Evolutionary conservation across 2,329 filamentous ascomycete species (phyloP).

Genomic region (Cordyceps javanica): DNA sequence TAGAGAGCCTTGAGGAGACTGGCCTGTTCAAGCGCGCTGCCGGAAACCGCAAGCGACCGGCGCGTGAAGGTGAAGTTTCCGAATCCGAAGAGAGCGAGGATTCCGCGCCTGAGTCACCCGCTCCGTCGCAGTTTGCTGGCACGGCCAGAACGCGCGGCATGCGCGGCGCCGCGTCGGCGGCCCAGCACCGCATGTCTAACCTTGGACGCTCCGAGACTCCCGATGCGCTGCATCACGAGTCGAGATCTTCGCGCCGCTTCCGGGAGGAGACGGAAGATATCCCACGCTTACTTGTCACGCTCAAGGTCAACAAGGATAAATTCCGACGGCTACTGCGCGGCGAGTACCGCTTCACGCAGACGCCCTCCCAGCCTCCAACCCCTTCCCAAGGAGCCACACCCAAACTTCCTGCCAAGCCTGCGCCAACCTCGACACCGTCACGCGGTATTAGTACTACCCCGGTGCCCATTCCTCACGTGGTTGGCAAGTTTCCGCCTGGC

Average conservation of each 20-base stretch:
- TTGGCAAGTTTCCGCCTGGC: constrained; percentile 36
- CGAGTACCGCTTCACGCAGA: constrained; percentile 34
- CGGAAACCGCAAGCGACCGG: constrained; percentile 50
- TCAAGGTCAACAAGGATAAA: constrained; percentile 68
- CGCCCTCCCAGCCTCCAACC: constrained; percentile 30
- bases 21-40: constrained; percentile 76
- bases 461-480: constrained; percentile 22
- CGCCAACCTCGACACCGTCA: constrained; percentile 31
- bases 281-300: constrained; percentile 62
- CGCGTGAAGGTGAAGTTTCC: constrained; percentile 64
- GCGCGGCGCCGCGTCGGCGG: constrained; percentile 79
- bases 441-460: constrained; percentile 27
- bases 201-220: constrained; percentile 83
- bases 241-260: constrained; percentile 57
- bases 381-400: constrained; percentile 27
- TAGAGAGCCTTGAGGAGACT: constrained; percentile 72
- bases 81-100: constrained; percentile 92
- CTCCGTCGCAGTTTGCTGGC: constrained; percentile 64
- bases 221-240: constrained; percentile 67
- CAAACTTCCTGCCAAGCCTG: constrained; percentile 24
- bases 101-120: constrained; percentile 79
- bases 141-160: constrained; percentile 83
- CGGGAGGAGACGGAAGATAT: constrained; percentile 78
- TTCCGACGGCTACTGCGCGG: constrained; percentile 61
- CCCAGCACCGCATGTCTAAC: constrained; percentile 81